A percentile compares a stretch with the other conserved stretches of the same genome.
Conservation (phyloP, 768 basidiomycete genomes). For the Podaxis sp. region DNA sequence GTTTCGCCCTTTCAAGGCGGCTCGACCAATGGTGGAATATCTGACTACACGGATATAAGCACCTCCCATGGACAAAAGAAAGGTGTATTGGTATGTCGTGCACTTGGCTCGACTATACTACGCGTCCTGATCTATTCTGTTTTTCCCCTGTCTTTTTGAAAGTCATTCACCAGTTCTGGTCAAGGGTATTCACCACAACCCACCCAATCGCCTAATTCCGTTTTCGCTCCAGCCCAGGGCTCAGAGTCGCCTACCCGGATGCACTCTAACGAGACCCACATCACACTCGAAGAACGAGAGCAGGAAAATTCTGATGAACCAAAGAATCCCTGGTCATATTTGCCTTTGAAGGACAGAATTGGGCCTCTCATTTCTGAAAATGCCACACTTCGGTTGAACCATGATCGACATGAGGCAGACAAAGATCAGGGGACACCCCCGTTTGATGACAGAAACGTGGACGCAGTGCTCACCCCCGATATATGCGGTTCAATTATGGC, state of each 20-base stretch:
- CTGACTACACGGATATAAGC: background rate
- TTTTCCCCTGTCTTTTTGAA: background rate
- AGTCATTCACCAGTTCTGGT: background rate
- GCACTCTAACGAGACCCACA: too few relatives aligned
- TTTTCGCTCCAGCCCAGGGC: background rate
- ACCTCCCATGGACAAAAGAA: background rate
- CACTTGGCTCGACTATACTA: background rate
- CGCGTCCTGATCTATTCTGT: background rate
- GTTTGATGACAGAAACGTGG: background rate
- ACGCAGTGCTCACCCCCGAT: conserved; percentile 5
- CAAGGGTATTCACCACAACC: background rate
- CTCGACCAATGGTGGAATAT: background rate
- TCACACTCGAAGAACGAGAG: background rate
- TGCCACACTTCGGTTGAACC: background rate
- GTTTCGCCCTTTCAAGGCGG: background rate
- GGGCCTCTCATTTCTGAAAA: conserved; percentile 20
- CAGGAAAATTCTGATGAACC: background rate
- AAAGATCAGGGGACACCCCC: background rate
- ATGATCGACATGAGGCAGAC: background rate
- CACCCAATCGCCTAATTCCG: background rate
- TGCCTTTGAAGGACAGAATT: conserved; percentile 16
- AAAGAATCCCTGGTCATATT: background rate
- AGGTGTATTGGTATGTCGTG: background rate
- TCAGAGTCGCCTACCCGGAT: too few relatives aligned
- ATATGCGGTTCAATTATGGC: conserved; percentile 1